Base-by-base conservation (phyloP, 2,329 filamentous ascomycete genomes). In the Xylariaceae sp. region DNA sequence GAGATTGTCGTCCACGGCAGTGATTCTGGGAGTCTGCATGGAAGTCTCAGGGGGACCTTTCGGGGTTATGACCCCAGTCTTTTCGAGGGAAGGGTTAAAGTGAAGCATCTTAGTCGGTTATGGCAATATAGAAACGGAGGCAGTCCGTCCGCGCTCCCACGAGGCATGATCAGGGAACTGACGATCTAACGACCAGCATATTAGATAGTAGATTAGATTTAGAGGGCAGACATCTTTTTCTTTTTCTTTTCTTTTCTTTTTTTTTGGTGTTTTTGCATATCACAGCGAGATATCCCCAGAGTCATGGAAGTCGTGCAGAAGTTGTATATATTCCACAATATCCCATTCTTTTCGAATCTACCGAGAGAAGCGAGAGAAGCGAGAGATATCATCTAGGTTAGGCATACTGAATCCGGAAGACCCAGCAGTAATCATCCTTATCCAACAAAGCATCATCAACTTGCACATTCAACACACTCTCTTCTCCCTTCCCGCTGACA, bases 91-190 rank as follows among this genome's bases (percentile, higher is more conserved):
- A 69, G 65, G 32, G 73, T 81, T 42, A 79, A 73, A 64, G 81
- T 85, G 4, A 83, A 78, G 68, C 78, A 86, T 51, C 69, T 86
- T 45, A 84, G 81, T 62, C 74, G 83, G 45, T 67, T 86, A 31
- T 85, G 83, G 83, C 72, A 76, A 58, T 86, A 86, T 64, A 72
- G 81, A 49, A 85, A 86, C 63, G 83, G 83, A 1, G 71, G 67
- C 54, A 79, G 74, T 41, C 82, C 83, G 1, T 63, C 72, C 4
- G 75, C 78, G 41, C 61, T 64, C 31, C 72, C 73, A 11, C 70
- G 71, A 0, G 58, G 71, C 55, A 50, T 77, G 41, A 52, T 61
- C 5, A 70, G 73, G 51, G 72, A 67, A 47, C 26, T 32, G 30
- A 62, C 60, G 5, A 40, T 60, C 32, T 60, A 52, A 53, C 44